Evolutionary conservation across 768 basidiomycete genomes (phyloP).

Genomic region (Termitomyces eurrhizus): DNA sequence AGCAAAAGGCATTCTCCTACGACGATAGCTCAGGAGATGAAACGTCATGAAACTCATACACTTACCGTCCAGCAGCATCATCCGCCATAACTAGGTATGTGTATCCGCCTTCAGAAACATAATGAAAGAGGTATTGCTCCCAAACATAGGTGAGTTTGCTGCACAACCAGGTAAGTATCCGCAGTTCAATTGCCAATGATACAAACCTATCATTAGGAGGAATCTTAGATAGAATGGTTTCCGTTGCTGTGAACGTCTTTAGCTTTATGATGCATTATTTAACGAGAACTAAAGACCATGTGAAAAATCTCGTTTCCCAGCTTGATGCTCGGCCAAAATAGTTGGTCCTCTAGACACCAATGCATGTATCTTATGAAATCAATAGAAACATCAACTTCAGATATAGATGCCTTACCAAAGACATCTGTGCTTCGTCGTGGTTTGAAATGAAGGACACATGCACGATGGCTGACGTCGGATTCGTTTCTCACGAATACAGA

Average conservation of each 20-base stretch:
- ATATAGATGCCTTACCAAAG: conserved; percentile 21
- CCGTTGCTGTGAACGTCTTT: conserved; percentile 49
- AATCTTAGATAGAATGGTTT: conserved; percentile 92
- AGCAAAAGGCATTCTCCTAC: conserved; percentile 87
- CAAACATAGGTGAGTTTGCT: conserved; percentile 85
- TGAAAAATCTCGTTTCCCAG: conserved; percentile 81
- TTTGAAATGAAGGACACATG: background rate
- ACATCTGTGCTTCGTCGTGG: conserved; percentile 20
- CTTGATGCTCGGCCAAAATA: conserved; percentile 86
- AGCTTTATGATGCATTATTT: background rate
- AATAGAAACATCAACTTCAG: background rate
- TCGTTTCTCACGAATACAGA: background rate
- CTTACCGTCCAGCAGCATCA: conserved; percentile 84
- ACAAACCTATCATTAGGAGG: conserved; percentile 73
- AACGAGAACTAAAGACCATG: conserved; percentile 53
- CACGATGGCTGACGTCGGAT: background rate
- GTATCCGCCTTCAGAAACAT: conserved; percentile 84
- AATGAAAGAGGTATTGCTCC: conserved; percentile 94
- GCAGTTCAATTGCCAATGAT: conserved; percentile 3
- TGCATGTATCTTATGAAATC: conserved; percentile 63
- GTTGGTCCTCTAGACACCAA: conserved; percentile 74
- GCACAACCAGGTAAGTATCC: conserved; percentile 17
- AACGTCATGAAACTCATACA: conserved; percentile 6
- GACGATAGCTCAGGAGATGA: background rate
- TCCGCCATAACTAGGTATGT: conserved; percentile 94